Evolutionary conservation across 805 yeast genomes (phyloP), one percentile per base, ranked within the genome.

Genomic region (Lachancea dasiensis): DNA sequence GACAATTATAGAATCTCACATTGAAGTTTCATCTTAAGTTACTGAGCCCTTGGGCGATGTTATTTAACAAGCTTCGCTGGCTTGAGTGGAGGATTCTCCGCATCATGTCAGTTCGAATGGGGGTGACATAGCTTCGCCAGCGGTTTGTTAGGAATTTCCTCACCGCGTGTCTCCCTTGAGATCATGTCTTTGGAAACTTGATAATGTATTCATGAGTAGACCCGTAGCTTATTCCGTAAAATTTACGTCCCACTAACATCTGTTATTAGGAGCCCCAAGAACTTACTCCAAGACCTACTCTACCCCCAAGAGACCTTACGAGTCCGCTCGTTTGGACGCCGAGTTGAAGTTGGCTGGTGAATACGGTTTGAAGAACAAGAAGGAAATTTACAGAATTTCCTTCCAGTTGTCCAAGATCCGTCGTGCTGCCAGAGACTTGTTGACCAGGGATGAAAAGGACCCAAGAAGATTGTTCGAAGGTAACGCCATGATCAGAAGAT

Each of bases 401-500:
- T 86, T 84, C 81, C 97, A 92, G 78, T 85, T 92, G 67, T 92
- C 98, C 53, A 92, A 92, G 82, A 90, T 92, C 70, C 89, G 98
- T 79, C 87, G 98, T 79, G 98, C 98, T 72, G 98, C 98, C 68
- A 95, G 98, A 84, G 97, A 92, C 68, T 79, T 92, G 65, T 82
- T 92, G 74, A 92, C 98, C 79, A 87, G 96, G 79, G 98, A 92
- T 67, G 98, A 92, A 80, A 92, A 92, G 82, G 98, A 92, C 75
- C 97, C 95, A 82, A 92, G 89, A 86, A 87, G 98, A 79, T 83
- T 92, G 67, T 92, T 92, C 80, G 98, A 92, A 77, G 98, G 98
- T 85, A 92, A 92, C 70, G 98, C 98, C 68, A 86, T 92, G 70
- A 92, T 92, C 75, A 89, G 98, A 82, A 87, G 97, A 81, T 82